These are phyloP conservation scores for Senecio squalidus DNA, from an alignment of 140 eudicot genomes.

Conservation along the genomic window DNA sequence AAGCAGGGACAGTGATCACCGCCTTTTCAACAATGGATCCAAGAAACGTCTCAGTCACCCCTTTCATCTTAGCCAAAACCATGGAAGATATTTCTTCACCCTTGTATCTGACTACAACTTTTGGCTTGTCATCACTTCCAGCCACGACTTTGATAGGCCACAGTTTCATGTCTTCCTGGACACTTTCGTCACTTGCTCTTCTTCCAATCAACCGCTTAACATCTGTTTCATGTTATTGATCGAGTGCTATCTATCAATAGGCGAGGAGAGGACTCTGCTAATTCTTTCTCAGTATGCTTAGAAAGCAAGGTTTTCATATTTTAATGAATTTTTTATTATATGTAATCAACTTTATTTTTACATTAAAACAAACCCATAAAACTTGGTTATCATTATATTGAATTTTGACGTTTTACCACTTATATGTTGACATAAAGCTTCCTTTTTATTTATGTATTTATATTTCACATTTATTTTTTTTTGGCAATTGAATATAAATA, in stretches of 20 bases:
- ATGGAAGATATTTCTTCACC: conserved; percentile 24
- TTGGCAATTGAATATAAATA: too few relatives aligned
- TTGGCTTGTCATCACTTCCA: conserved; percentile 21
- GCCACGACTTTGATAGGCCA: conserved; percentile 27
- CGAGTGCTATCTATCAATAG: background rate
- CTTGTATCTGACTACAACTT: conserved; percentile 17
- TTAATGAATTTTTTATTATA: too few relatives aligned
- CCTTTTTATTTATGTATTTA: too few relatives aligned
- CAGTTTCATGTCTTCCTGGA: conserved; percentile 20
- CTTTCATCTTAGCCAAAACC: conserved; percentile 23
- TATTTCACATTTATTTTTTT: too few relatives aligned
- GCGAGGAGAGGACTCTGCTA: too few relatives aligned
- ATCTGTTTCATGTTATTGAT: conserved; percentile 1
- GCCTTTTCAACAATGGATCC: conserved; percentile 17
- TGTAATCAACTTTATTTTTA: too few relatives aligned
- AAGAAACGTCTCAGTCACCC: conserved; percentile 15
- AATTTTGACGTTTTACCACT: too few relatives aligned
- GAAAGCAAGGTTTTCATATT: too few relatives aligned
- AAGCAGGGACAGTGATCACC: conserved; percentile 23
- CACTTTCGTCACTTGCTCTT: conserved; percentile 14
- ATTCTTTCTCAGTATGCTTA: too few relatives aligned
- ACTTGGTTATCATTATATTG: too few relatives aligned
- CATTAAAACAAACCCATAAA: too few relatives aligned
- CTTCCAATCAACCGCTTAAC: conserved; percentile 31
- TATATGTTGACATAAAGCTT: too few relatives aligned